Evolutionary conservation across 352 stramenopile genomes (phyloP).

Genomic region (Phytophthora idaei): DNA sequence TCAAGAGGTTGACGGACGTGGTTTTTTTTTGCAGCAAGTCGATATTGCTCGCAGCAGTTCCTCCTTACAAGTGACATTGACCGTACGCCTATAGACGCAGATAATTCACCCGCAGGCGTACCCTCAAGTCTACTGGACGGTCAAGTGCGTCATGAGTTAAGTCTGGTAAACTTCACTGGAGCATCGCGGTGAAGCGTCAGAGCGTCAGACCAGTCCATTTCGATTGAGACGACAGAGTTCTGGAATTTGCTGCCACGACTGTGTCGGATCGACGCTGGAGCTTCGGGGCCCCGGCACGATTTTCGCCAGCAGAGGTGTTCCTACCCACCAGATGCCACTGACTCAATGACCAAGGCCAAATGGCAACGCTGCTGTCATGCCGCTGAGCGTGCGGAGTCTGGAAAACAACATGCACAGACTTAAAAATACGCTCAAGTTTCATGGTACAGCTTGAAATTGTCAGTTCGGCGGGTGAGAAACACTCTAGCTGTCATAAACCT

Average conservation of each 20-base stretch:
- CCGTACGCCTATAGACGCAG: constrained; percentile 3
- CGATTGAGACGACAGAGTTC: neutral
- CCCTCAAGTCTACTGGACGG: constrained; percentile 24
- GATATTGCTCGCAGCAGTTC: neutral
- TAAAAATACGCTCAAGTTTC: constrained; percentile 5
- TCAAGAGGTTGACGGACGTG: constrained; percentile 21
- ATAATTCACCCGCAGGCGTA: constrained; percentile 14
- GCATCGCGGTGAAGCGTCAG: constrained; percentile 7
- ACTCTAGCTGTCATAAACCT: constrained; percentile 17
- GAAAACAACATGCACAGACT: neutral
- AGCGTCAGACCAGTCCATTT: constrained; percentile 13
- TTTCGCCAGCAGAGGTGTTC: constrained; percentile 27
- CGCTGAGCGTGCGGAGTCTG: neutral
- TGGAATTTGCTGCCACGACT: constrained; percentile 17
- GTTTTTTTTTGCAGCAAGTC: constrained; percentile 9
- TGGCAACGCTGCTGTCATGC: neutral
- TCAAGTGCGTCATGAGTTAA: constrained; percentile 21
- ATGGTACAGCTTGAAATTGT: constrained; percentile 1
- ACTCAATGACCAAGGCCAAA: constrained; percentile 11
- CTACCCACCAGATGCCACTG: constrained; percentile 22
- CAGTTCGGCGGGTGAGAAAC: constrained; percentile 18
- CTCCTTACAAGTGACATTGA: neutral
- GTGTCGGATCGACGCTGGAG: constrained; percentile 2
- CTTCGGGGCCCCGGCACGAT: constrained; percentile 3
- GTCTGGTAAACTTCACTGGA: constrained; percentile 18